phyloP scores from a whole-genome alignment of 1,284 basidiomycete species.

The Cryptococcus deneoformans region DNA sequence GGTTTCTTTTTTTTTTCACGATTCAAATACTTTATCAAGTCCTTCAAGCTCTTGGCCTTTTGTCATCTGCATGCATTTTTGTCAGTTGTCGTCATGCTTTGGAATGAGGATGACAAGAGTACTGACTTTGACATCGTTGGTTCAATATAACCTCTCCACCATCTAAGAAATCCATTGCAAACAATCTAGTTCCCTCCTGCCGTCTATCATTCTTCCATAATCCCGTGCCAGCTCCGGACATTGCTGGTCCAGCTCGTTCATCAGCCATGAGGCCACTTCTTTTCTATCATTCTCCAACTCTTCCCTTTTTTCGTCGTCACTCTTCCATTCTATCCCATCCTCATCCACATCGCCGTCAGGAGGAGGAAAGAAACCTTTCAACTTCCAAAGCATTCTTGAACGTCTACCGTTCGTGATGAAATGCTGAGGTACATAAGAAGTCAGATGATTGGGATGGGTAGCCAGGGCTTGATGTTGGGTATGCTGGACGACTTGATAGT shows the following conservation, averaged over 20 bases:
- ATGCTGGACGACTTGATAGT: neutral
- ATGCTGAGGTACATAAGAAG: neutral
- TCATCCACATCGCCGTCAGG: neutral
- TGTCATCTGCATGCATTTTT: no score
- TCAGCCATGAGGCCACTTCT: slow-evolving; percentile 3
- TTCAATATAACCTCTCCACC: no score
- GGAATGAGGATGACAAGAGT: no score
- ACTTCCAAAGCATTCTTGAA: neutral
- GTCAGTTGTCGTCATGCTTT: no score
- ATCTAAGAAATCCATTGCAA: slow-evolving; percentile 5
- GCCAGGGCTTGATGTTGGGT: neutral
- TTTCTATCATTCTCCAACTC: slow-evolving; percentile 6
- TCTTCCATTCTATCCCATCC: neutral
- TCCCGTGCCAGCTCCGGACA: slow-evolving; percentile 3
- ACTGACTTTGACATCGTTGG: no score
- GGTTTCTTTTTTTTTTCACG: no score
- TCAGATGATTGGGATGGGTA: neutral
- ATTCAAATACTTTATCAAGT: no score
- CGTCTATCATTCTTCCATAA: slow-evolving; percentile 8
- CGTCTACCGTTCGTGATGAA: neutral
- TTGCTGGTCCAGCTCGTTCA: slow-evolving; percentile 8
- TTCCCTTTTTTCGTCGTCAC: neutral
- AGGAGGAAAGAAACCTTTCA: slow-evolving; percentile 2
- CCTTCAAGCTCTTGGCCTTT: no score
- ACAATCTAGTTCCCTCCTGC: slow-evolving; percentile 9